Evolutionary conservation across 2,329 filamentous ascomycete genomes (phyloP).

Genomic region (Paraphaeosphaeria sporulosa): DNA sequence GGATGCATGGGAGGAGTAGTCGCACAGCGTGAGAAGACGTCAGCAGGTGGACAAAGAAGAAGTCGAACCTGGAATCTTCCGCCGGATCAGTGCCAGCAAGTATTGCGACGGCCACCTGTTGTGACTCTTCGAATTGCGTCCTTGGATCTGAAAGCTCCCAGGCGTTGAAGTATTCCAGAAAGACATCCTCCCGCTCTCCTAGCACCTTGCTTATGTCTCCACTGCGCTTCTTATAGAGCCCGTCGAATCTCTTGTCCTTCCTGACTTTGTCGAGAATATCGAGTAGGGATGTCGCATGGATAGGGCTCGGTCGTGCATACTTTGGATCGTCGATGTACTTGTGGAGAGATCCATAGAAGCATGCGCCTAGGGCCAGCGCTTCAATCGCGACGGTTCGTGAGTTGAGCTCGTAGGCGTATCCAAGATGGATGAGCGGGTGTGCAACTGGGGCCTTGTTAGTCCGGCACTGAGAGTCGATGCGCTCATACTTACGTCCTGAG

Average conservation of each 20-base stretch:
- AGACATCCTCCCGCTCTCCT: slow-evolving; percentile 69
- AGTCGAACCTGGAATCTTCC: slow-evolving; percentile 69
- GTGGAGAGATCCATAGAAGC: slow-evolving; percentile 65
- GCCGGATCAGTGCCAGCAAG: slow-evolving; percentile 60
- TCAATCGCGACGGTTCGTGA: slow-evolving; percentile 89
- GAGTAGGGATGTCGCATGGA: slow-evolving; percentile 67
- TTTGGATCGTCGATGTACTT: slow-evolving; percentile 74
- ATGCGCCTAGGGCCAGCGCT: slow-evolving; percentile 74
- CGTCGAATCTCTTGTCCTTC: slow-evolving; percentile 73
- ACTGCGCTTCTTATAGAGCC: slow-evolving; percentile 66
- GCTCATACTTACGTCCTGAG: slow-evolving; percentile 70
- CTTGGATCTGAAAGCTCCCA: slow-evolving; percentile 74
- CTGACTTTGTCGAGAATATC: slow-evolving; percentile 76
- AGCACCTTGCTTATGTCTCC: slow-evolving; percentile 75
- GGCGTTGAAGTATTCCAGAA: slow-evolving; percentile 90
- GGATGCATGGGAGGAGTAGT: slow-evolving; percentile 81
- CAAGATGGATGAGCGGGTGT: slow-evolving; percentile 92
- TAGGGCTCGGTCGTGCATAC: slow-evolving; percentile 71
- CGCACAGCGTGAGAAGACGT: slow-evolving; percentile 88
- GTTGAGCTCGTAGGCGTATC: slow-evolving; percentile 89
- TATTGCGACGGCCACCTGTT: slow-evolving; percentile 65
- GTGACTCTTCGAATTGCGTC: slow-evolving; percentile 77
- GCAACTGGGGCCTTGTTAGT: slow-evolving; percentile 65
- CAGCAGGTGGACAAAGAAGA: slow-evolving; percentile 82
- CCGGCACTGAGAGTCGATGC: slow-evolving; percentile 1